These are phyloP conservation scores for Alternaria sp. DNA, from an alignment of 2,329 filamentous ascomycete species.

Conservation along the genomic window DNA sequence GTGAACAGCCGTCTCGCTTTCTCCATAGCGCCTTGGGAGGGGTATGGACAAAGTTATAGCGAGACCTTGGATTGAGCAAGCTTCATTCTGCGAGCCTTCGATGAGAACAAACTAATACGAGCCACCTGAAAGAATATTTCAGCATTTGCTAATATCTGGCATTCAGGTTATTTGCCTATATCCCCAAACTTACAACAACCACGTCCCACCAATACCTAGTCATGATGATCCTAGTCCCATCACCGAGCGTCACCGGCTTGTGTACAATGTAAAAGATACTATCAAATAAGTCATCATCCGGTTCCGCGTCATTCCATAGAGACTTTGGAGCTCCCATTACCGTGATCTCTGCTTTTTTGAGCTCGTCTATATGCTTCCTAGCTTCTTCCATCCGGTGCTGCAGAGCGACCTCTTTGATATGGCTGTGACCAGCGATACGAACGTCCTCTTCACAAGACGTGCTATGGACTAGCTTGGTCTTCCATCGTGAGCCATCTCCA, in stretches of 20 bases:
- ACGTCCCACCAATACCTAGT: constrained; percentile 3
- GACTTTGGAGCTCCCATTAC: background rate
- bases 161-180: background rate
- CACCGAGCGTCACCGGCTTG: background rate
- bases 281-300: background rate
- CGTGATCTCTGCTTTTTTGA: background rate
- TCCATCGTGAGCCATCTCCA: background rate
- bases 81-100: background rate
- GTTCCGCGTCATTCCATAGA: background rate
- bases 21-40: too few relatives aligned
- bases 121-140: background rate
- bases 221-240: background rate
- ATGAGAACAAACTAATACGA: background rate
- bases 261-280: background rate
- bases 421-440: background rate
- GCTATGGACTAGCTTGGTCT: background rate
- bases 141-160: background rate
- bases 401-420: background rate
- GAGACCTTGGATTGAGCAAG: background rate
- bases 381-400: background rate
- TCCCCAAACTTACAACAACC: background rate
- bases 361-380: background rate
- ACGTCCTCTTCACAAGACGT: constrained; percentile 1
- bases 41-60: background rate
- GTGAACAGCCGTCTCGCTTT: too few relatives aligned